A percentile compares a stretch with the other conserved stretches of the same genome.
Evolutionary conservation across 768 basidiomycete species (phyloP).

Genomic region (Russula sp.): DNA sequence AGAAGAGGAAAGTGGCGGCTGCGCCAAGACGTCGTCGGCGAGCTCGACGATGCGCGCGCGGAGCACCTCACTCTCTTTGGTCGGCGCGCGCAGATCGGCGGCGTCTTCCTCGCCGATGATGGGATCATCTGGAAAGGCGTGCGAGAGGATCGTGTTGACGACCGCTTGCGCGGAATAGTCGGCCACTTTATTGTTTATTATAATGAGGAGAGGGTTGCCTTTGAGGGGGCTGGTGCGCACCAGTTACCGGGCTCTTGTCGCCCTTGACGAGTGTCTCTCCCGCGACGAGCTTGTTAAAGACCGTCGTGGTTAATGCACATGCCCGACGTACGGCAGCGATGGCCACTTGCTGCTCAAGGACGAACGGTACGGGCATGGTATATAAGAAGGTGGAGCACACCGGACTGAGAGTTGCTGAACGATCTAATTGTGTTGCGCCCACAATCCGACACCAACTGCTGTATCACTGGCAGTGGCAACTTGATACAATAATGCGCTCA

Average conservation of each 20-base stretch:
- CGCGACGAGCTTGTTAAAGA: slow-evolving; percentile 80
- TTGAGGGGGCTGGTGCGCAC: slow-evolving; percentile 28
- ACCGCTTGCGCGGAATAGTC: slow-evolving; percentile 94
- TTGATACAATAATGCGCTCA: neutral
- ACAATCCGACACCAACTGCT: neutral
- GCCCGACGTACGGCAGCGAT: slow-evolving; percentile 84
- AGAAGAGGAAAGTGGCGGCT: slow-evolving; percentile 28
- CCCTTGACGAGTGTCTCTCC: slow-evolving; percentile 83
- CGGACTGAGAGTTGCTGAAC: neutral
- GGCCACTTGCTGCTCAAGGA: slow-evolving; percentile 72
- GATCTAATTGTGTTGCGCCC: neutral
- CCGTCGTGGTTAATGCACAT: slow-evolving; percentile 71
- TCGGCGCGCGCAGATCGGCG: slow-evolving; percentile 52
- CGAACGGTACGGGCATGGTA: slow-evolving; percentile 47
- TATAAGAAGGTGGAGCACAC: neutral
- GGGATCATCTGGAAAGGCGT: slow-evolving; percentile 75
- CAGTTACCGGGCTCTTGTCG: slow-evolving; percentile 71
- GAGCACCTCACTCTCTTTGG: slow-evolving; percentile 32
- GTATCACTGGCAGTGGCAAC: neutral
- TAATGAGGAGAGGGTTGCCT: neutral
- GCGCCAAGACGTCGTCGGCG: slow-evolving; percentile 69
- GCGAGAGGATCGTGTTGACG: slow-evolving; percentile 69
- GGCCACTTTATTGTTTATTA: slow-evolving; percentile 51
- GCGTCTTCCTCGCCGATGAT: slow-evolving; percentile 97
- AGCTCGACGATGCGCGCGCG: slow-evolving; percentile 67